Evolutionary conservation across 345 rosid species (phyloP).

Genomic region (Camelina sativa): DNA sequence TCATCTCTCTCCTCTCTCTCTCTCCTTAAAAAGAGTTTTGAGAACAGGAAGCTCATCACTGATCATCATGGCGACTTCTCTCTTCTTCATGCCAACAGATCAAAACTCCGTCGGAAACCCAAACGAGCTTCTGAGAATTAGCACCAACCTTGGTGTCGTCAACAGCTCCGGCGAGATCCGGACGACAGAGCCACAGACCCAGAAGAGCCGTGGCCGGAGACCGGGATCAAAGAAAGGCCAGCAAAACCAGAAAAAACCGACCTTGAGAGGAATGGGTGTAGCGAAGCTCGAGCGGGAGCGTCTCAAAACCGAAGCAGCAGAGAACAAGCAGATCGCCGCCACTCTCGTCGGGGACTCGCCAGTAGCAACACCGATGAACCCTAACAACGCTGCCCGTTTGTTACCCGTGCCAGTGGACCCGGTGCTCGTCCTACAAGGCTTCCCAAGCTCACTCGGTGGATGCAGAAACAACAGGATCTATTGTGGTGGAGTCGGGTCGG

Average conservation of each 20-base stretch:
- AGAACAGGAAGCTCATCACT: conserved; percentile 24
- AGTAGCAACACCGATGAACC: neutral
- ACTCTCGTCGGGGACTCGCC: conserved; percentile 7
- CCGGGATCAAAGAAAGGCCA: conserved; percentile 37
- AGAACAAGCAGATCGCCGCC: conserved; percentile 24
- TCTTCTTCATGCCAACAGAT: conserved; percentile 32
- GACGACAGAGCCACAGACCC: conserved; percentile 30
- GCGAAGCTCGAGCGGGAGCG: conserved; percentile 76
- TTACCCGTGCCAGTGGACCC: conserved; percentile 36
- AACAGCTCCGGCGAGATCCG: conserved; percentile 33
- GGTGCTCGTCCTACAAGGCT: conserved; percentile 50
- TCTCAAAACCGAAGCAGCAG: conserved; percentile 51
- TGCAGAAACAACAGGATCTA: conserved; percentile 40
- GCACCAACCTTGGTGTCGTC: conserved; percentile 13
- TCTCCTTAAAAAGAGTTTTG: conserved; percentile 8
- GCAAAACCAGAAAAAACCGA: conserved; percentile 54
- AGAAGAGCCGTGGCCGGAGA: conserved; percentile 44
- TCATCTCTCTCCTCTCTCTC: neutral
- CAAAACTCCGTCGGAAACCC: conserved; percentile 22
- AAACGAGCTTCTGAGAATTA: conserved; percentile 25
- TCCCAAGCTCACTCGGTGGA: conserved; percentile 38
- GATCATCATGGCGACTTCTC: conserved; percentile 45
- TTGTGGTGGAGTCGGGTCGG: conserved; percentile 46
- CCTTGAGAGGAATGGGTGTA: conserved; percentile 81
- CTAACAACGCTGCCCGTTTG: conserved; percentile 27